Conservation (phyloP, 352 stramenopile genomes). For the Phytopythium aichiense region DNA sequence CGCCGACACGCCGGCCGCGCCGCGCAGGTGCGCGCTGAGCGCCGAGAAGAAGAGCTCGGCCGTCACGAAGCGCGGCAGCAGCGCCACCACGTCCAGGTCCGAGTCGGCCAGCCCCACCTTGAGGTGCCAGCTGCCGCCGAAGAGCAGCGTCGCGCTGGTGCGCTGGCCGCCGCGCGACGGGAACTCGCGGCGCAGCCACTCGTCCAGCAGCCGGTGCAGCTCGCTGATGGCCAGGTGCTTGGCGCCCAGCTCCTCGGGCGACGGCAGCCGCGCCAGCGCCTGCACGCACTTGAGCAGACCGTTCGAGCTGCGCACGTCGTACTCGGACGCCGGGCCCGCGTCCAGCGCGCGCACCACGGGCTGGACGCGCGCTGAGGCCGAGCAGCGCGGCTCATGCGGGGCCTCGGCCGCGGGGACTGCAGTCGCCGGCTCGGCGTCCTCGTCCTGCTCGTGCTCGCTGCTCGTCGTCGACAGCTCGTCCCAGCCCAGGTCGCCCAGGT, state of each 20-base stretch:
- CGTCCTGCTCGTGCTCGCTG: conserved; percentile 33
- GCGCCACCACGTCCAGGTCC: conserved; percentile 74
- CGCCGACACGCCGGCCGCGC: conserved; percentile 37
- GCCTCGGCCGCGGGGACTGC: conserved; percentile 5
- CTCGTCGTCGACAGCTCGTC: conserved; percentile 36
- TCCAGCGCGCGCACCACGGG: conserved; percentile 56
- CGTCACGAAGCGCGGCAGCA: conserved; percentile 63
- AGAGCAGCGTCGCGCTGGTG: conserved; percentile 50
- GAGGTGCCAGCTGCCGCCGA: conserved; percentile 79
- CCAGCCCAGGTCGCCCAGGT: conserved; percentile 25
- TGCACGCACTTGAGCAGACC: conserved; percentile 81
- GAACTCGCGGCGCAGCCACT: conserved; percentile 59
- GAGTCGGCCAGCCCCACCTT: conserved; percentile 75
- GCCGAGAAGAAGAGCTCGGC: conserved; percentile 65
- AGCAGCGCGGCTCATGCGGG: neutral
- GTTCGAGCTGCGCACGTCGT: conserved; percentile 78
- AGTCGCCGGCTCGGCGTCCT: conserved; percentile 16
- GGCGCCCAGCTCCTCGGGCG: conserved; percentile 45
- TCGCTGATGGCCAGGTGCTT: conserved; percentile 82
- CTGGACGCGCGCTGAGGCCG: conserved; percentile 26
- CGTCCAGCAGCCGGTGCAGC: conserved; percentile 62
- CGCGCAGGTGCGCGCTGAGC: conserved; percentile 44
- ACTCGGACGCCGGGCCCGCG: conserved; percentile 56
- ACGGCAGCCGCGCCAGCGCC: conserved; percentile 50
- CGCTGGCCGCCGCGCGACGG: conserved; percentile 17